A percentile compares a stretch with the other conserved stretches of the same genome.
phyloP scores from a whole-genome alignment of 202 grass and related monocot species.

The Dendrocalamus latiflorus region DNA sequence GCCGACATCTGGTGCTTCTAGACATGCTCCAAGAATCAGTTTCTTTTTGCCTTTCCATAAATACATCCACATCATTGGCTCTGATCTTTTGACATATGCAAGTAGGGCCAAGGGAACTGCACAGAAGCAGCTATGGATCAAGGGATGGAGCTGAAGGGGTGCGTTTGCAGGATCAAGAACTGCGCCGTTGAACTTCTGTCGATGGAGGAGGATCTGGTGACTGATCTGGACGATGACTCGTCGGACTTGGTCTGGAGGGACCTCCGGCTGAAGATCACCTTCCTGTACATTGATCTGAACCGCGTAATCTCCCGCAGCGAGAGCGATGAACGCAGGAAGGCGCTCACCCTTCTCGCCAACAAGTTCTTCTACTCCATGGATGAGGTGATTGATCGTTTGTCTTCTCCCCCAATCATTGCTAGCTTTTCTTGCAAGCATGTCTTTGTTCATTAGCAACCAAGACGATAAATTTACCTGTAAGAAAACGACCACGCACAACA shows the following conservation, averaged over 20 bases:
- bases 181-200: too few relatives aligned
- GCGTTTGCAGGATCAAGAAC: too few relatives aligned
- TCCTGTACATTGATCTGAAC: conserved; percentile 76
- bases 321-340: conserved; percentile 42
- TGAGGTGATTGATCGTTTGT: conserved; percentile 50
- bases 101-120: too few relatives aligned
- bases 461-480: background rate
- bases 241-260: conserved; percentile 63
- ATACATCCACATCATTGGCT: too few relatives aligned
- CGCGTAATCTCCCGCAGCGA: conserved; percentile 43
- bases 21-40: too few relatives aligned
- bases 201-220: too few relatives aligned
- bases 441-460: background rate
- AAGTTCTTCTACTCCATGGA: conserved; percentile 63
- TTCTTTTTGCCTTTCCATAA: too few relatives aligned
- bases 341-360: conserved; percentile 57
- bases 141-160: too few relatives aligned
- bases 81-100: too few relatives aligned
- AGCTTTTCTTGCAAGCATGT: conserved; percentile 9
- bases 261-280: conserved; percentile 60
- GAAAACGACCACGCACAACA: too few relatives aligned
- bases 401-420: conserved; percentile 2
- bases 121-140: too few relatives aligned
- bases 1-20: too few relatives aligned
- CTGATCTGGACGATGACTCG: conserved; percentile 44